Conservation (phyloP, 306 rosid species). For the Malus fusca region DNA sequence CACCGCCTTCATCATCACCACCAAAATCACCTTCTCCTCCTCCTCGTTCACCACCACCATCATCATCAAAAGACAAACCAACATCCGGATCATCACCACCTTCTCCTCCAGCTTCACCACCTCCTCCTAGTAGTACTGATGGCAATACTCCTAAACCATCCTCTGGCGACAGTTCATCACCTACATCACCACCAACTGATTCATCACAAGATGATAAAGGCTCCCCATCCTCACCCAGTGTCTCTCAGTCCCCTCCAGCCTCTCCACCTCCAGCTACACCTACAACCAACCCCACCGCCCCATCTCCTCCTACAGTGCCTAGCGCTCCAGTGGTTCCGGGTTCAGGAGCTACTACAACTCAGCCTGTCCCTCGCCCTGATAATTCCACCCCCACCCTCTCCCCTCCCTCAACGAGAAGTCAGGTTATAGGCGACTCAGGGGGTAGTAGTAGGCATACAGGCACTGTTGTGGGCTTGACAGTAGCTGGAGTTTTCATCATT, state of each 20-base stretch:
- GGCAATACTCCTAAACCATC: neutral
- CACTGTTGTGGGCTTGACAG: conserved; percentile 29
- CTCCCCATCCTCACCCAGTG: neutral
- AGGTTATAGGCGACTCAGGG: neutral
- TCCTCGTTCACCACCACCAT: neutral
- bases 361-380: neutral
- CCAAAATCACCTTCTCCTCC: conserved; percentile 15
- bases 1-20: conserved; percentile 9
- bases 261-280: conserved; percentile 12
- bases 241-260: neutral
- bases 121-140: neutral
- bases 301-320: neutral
- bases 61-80: neutral
- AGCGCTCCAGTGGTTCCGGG: neutral
- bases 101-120: neutral
- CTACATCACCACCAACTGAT: neutral
- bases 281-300: neutral
- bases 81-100: conserved; percentile 32
- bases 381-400: neutral
- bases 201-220: neutral
- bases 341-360: neutral
- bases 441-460: conserved; percentile 8
- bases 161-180: neutral
- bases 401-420: conserved; percentile 5
- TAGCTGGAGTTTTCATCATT: conserved; percentile 40